Evolutionary conservation across 1,284 basidiomycete species (phyloP), one percentile per base, ranked within the genome.

Genomic region (Ustilago hordei): DNA sequence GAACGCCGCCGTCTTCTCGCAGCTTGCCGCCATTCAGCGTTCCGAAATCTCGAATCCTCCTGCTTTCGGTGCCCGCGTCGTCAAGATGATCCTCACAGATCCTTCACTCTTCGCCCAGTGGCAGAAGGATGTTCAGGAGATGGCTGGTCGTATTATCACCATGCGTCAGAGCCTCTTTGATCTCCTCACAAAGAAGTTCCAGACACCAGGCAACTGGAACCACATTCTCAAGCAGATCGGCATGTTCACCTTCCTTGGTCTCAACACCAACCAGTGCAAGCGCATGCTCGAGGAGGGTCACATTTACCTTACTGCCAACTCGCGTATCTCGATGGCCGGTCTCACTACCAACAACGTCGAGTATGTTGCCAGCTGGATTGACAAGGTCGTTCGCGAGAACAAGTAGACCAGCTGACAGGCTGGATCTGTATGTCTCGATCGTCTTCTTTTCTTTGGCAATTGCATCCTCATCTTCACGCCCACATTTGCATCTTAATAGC

Each of bases 21-120:
- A 98, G 87, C 87, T 98, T 64, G 92, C 92, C 28, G 92, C 95
- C 77, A 88, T 97, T 68, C 91, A 93, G 87, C 90, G 95, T 67
- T 92, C 92, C 81, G 95, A 97, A 88, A 96, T 97, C 85, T 95
- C 93, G 79, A 96, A 95, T 86, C 94, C 95, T 54, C 95, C 95
- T 2, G 90, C 92, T 19, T 92, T 94, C 84, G 95, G 95, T 55
- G 95, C 95, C 23, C 90, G 95, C 62, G 86, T 99, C 87, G 95
- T 93, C 59, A 75, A 70, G 56, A 75, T 80, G 73, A 78, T 86
- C 56, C 72, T 86, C 31, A 94, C 93, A 82, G 88, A 93, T 70
- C 84, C 88, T 4, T 88, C 81, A 62, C 88, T 96, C 82, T 95
- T 94, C 82, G 90, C 89, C 76, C 91, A 94, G 84, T 98, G 95